Evolutionary conservation across 345 rosid species (phyloP), one percentile per base, ranked within the genome.

Genomic region (Xanthoceras sorbifolium): DNA sequence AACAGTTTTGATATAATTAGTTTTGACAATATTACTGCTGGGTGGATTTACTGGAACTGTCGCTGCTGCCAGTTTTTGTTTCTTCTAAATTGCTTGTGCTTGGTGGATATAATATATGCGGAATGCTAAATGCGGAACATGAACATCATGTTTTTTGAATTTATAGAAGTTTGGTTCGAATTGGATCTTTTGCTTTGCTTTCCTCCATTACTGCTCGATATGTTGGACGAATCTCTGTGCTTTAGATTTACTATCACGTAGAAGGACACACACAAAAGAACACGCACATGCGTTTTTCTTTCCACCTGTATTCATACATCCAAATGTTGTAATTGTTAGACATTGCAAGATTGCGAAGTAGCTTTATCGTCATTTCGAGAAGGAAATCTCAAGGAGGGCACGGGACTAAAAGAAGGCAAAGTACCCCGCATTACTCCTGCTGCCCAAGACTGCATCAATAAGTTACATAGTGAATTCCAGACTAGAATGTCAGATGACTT

Each of bases 401-500:
- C 12, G 5, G 73, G 64, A 22, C 83, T 78, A 55, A 48, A 67
- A 48, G 85, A 74, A 65, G 80, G 80, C 61, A 83, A 89, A 61
- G 50, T 69, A 9, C 82, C 80, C 64, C 77, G 78, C 67, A 71
- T 79, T 50, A 85, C 81, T 78, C 69, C 85, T 63, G 94, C 87
- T 76, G 90, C 94, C 36, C 65, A 88, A 67, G 87, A 82, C 29
- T 79, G 90, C 84, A 89, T 93, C 60, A 65, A 26, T 25, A 89
- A 85, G 77, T 83, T 93, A 42, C 80, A 26, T 28, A 83, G 65
- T 73, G 97, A 93, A 60, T 92, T 93, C 79, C 83, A 90, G 40
- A 72, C 78, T 55, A 96, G 90, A 78, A 88, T 96, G 93, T 83
- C 86, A 29, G 97, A 96, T 80, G 94, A 96, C 81, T 83, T 96